Conservation (phyloP, 805 yeast species). For the Ogataea allantospora region DNA sequence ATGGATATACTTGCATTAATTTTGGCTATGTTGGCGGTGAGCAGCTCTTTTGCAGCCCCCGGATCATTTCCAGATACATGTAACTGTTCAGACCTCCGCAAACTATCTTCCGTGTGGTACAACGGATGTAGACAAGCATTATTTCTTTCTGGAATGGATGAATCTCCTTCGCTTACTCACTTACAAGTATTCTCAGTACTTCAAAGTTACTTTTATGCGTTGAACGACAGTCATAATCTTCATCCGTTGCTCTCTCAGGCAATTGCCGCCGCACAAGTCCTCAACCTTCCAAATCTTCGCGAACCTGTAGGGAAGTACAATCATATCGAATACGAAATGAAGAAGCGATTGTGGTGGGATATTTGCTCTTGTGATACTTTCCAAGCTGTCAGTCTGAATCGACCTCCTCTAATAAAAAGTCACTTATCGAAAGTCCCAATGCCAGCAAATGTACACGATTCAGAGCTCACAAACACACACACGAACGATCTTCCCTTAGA, state of each 20-base stretch:
- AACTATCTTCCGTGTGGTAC: conserved; percentile 15
- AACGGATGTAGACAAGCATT: conserved; percentile 15
- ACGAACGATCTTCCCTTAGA: conserved; percentile 7
- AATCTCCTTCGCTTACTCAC: conserved; percentile 13
- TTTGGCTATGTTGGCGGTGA: conserved; percentile 13
- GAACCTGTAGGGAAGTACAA: conserved; percentile 2
- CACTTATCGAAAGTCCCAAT: conserved; percentile 30
- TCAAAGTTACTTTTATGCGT: conserved; percentile 16
- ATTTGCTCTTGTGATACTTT: conserved; percentile 23
- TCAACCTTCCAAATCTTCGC: conserved; percentile 10
- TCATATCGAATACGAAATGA: conserved; percentile 26
- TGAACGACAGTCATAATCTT: conserved; percentile 16
- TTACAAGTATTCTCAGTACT: conserved; percentile 17
- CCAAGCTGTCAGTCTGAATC: conserved; percentile 13
- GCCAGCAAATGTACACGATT: conserved; percentile 34
- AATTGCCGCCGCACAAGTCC: conserved; percentile 13
- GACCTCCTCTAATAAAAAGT: conserved; percentile 20
- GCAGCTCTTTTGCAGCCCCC: conserved; percentile 10
- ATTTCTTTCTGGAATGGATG: conserved; percentile 10
- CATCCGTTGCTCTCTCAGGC: conserved; percentile 15
- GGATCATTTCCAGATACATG: background rate
- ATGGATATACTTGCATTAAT: conserved; percentile 12
- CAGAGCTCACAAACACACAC: conserved; percentile 20
- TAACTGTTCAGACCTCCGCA: conserved; percentile 9
- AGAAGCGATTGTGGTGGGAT: conserved; percentile 32